Conservation (phyloP, 805 yeast species). For the Starmerella powellii region DNA sequence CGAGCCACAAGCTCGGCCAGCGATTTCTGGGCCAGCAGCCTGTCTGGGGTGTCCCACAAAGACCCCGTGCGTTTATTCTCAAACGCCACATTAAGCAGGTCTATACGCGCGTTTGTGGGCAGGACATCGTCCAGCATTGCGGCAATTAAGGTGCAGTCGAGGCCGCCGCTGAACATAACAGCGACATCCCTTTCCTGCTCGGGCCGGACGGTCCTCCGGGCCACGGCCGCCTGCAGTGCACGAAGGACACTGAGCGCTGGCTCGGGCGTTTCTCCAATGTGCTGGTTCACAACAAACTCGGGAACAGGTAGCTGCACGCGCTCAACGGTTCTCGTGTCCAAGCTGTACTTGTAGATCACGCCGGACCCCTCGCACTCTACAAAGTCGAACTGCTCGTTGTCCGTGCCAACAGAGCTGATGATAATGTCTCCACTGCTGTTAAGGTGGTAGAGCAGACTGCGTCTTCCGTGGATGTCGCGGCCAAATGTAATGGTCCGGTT, state of each 20-base stretch:
- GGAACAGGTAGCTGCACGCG: not conserved
- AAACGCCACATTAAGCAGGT: conserved; percentile 84
- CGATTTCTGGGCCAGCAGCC: conserved; percentile 58
- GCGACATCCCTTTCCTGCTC: conserved; percentile 32
- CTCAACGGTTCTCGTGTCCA: not conserved
- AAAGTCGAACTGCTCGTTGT: conserved; percentile 4
- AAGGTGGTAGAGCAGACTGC: conserved; percentile 49
- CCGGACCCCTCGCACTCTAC: conserved; percentile 23
- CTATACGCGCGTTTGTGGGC: conserved; percentile 34
- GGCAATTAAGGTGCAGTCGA: conserved; percentile 80
- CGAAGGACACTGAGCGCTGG: not conserved
- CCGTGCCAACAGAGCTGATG: conserved; percentile 13
- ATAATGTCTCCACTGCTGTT: conserved; percentile 18
- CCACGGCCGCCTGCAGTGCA: conserved; percentile 15
- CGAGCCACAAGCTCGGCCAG: conserved; percentile 37
- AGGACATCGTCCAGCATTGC: conserved; percentile 27
- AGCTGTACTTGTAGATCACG: conserved; percentile 9
- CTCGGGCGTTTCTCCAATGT: not conserved
- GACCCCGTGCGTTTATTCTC: conserved; percentile 68
- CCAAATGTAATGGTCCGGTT: conserved; percentile 51
- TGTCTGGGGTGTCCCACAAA: conserved; percentile 64
- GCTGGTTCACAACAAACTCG: not conserved
- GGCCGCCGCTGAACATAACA: conserved; percentile 82
- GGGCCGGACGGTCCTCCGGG: conserved; percentile 12
- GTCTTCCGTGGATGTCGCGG: conserved; percentile 68